These are phyloP conservation scores for Heliamphora pulchella DNA, from an alignment of 179 eudicot species.

Conservation along the genomic window DNA sequence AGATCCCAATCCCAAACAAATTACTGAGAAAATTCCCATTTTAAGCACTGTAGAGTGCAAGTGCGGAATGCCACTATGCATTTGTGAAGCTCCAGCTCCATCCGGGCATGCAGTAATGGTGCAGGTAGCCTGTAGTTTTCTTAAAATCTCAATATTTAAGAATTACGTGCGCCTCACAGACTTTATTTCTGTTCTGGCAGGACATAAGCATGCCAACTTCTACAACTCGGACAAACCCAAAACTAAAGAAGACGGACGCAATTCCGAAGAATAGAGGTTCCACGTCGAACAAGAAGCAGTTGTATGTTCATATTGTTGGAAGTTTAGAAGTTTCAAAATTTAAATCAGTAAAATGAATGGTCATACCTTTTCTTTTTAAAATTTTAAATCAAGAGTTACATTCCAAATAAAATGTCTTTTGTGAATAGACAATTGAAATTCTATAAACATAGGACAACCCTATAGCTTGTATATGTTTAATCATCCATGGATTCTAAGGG, in stretches of 20 bases:
- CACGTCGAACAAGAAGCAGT: constrained; percentile 49
- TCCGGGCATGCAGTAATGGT: constrained; percentile 31
- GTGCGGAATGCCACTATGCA: constrained; percentile 99
- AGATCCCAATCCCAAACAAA: constrained; percentile 30
- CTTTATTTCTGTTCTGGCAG: constrained; percentile 25
- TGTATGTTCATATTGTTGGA: too few species aligned
- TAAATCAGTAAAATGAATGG: too few species aligned
- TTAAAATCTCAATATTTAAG: constrained; percentile 15
- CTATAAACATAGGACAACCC: too few species aligned
- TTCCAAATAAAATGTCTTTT: too few species aligned
- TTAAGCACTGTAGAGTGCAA: constrained; percentile 58
- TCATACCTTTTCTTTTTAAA: too few species aligned
- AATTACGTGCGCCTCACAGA: constrained; percentile 7
- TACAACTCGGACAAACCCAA: constrained; percentile 32
- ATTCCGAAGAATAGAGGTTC: constrained; percentile 49
- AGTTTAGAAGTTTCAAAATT: too few species aligned
- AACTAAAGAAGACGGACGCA: constrained; percentile 48
- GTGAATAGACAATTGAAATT: too few species aligned
- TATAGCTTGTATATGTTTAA: too few species aligned
- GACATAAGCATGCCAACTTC: constrained; percentile 30
- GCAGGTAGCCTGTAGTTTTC: constrained; percentile 35
- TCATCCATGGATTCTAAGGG: too few species aligned
- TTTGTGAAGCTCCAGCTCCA: constrained; percentile 68
- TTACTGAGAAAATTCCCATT: constrained; percentile 26
- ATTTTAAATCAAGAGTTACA: too few species aligned